Evolutionary conservation across 495 filamentous ascomycete genomes (phyloP), one percentile per base, ranked within the genome.

Genomic region (Penicillium tannophilum): DNA sequence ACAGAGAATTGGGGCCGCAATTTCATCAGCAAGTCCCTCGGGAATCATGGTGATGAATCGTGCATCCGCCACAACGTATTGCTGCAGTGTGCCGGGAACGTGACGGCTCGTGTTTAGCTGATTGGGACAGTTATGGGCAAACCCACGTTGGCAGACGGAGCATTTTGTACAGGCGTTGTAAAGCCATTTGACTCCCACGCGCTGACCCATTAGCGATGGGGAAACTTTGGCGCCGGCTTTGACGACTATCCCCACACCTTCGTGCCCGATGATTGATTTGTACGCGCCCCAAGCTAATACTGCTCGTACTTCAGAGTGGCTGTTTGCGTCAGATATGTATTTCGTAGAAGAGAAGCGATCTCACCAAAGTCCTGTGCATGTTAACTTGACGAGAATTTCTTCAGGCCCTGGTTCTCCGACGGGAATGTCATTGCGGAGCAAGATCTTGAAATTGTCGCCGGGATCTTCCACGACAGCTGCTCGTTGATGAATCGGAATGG

Each of bases 101-200:
- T 69, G 62, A 4, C 67, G 67, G 19, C 72, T 65, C 4, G 69
- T 72, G 42, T 77, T 75, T 3, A 70, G 49, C 60, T 77, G 73
- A 4, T 72, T 65, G 2, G 66, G 48, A 28, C 73, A 77, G 47
- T 74, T 53, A 5, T 75, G 62, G 16, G 48, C 53, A 23, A 67
- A 60, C 1, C 70, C 68, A 6, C 58, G 52, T 10, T 58, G 54
- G 42, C 73, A 76, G 48, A 71, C 70, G 2, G 77, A 80, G 55
- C 73, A 77, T 49, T 69, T 47, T 3, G 54, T 62, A 47, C 74
- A 77, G 11, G 72, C 67, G 23, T 64, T 71, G 17, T 69, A 70
- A 9, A 77, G 58, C 74, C 73, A 77, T 61, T 77, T 77, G 23
- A 77, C 57, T 2, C 74, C 74, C 1, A 72, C 74, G 1, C 74